phyloP scores from a whole-genome alignment of 2,329 filamentous ascomycete species.

The Colletotrichum falcatum region DNA sequence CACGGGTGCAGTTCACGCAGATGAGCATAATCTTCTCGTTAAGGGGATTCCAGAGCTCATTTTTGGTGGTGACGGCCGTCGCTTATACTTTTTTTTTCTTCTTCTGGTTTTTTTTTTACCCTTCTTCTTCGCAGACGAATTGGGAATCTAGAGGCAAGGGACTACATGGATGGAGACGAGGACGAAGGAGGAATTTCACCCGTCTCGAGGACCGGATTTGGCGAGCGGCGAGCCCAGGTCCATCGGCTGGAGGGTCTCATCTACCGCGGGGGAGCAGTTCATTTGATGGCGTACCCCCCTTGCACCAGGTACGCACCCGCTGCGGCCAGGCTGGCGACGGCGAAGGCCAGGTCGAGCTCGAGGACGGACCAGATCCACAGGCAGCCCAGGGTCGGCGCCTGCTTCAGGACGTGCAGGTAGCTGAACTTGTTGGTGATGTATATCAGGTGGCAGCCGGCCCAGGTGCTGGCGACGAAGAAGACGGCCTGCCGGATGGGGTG shows the following conservation, averaged over 20 bases:
- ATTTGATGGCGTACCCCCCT: slow-evolving; percentile 62
- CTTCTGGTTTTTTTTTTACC: too few species aligned
- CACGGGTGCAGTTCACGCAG: slow-evolving; percentile 60
- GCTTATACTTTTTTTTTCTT: slow-evolving; percentile 14
- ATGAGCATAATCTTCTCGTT: slow-evolving; percentile 61
- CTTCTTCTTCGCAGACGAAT: slow-evolving; percentile 44
- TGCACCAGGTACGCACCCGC: slow-evolving; percentile 60
- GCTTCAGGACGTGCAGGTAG: slow-evolving; percentile 93
- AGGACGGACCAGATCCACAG: slow-evolving; percentile 95
- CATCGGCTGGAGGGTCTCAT: slow-evolving; percentile 47
- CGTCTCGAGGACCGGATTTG: slow-evolving; percentile 45
- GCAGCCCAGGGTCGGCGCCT: slow-evolving; percentile 87
- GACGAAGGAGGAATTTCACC: slow-evolving; percentile 45
- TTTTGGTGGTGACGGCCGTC: background rate
- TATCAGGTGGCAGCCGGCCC: slow-evolving; percentile 82
- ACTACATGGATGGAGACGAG: slow-evolving; percentile 48
- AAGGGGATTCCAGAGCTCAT: slow-evolving; percentile 27
- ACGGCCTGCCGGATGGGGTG: slow-evolving; percentile 65
- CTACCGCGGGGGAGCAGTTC: too few species aligned
- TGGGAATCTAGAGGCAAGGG: slow-evolving; percentile 50
- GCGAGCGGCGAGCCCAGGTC: slow-evolving; percentile 46
- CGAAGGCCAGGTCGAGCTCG: slow-evolving; percentile 80
- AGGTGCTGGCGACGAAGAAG: slow-evolving; percentile 72
- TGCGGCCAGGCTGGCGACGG: slow-evolving; percentile 65
- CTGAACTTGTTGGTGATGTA: slow-evolving; percentile 82